A percentile compares a stretch with the other conserved stretches of the same genome.
Conservation (phyloP, 2,329 filamentous ascomycete species). For the Fusarium sp. region DNA sequence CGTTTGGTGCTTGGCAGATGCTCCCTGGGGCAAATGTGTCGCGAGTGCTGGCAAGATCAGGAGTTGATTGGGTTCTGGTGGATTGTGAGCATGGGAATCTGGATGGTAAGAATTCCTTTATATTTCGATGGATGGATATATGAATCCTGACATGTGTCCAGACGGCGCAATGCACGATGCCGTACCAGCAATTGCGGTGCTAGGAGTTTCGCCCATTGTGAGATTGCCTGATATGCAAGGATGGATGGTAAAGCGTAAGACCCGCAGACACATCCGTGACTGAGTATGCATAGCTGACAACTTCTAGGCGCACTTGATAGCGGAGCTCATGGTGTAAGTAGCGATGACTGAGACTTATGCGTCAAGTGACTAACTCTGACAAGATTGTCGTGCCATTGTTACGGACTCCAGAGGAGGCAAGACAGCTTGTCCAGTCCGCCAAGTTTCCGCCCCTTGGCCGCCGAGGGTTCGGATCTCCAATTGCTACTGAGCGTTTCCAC, state of each 20-base stretch:
- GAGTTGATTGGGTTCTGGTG: conserved; percentile 75
- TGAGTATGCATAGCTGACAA: conserved; percentile 4
- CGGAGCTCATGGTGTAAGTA: conserved; percentile 63
- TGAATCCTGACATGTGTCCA: conserved; percentile 30
- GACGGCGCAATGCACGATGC: conserved; percentile 66
- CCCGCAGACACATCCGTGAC: neutral
- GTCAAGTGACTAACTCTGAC: conserved; percentile 23
- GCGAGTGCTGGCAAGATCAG: conserved; percentile 69
- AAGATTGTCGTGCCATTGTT: conserved; percentile 62
- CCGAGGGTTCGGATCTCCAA: conserved; percentile 64
- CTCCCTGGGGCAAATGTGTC: conserved; percentile 71
- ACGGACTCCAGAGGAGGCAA: conserved; percentile 59
- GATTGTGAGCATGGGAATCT: conserved; percentile 68
- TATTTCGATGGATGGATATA: neutral
- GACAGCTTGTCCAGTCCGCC: conserved; percentile 59
- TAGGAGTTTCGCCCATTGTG: conserved; percentile 59
- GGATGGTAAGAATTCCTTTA: conserved; percentile 54
- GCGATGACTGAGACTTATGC: too few relatives aligned
- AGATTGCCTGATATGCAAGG: conserved; percentile 66
- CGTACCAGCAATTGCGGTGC: conserved; percentile 63
- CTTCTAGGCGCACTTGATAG: conserved; percentile 61
- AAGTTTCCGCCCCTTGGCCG: conserved; percentile 65
- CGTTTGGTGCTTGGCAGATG: conserved; percentile 74
- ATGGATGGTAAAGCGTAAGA: conserved; percentile 61
- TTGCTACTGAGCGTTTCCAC: conserved; percentile 58